These are phyloP conservation scores for Arachnopeziza araneosa DNA, from an alignment of 2,329 filamentous ascomycete species.

Conservation along the genomic window DNA sequence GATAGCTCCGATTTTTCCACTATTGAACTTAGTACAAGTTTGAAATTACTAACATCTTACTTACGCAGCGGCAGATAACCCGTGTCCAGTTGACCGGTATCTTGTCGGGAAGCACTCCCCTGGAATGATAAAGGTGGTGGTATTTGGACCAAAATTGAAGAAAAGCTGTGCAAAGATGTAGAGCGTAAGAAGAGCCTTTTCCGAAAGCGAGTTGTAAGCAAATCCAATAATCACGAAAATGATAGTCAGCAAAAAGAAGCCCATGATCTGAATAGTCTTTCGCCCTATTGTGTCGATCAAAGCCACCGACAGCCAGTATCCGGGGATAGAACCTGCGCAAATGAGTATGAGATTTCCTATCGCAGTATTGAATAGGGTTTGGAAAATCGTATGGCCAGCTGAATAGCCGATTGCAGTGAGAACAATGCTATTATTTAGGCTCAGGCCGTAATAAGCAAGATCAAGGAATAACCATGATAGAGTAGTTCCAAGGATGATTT, in stretches of 20 bases:
- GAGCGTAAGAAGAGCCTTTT: slow-evolving; percentile 49
- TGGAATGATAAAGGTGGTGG: slow-evolving; percentile 60
- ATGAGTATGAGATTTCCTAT: slow-evolving; percentile 73
- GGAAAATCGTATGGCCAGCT: slow-evolving; percentile 56
- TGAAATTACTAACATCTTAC: neutral
- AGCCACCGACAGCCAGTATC: slow-evolving; percentile 72
- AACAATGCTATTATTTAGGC: slow-evolving; percentile 70
- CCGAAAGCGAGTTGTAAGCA: slow-evolving; percentile 43
- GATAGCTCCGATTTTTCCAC: slow-evolving; percentile 64
- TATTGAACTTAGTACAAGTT: neutral
- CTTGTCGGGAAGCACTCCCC: slow-evolving; percentile 61
- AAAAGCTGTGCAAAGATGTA: slow-evolving; percentile 63
- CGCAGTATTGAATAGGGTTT: slow-evolving; percentile 65
- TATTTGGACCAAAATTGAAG: slow-evolving; percentile 62
- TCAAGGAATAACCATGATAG: slow-evolving; percentile 81
- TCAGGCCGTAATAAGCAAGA: slow-evolving; percentile 62
- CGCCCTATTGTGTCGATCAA: slow-evolving; percentile 71
- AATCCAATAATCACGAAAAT: slow-evolving; percentile 61
- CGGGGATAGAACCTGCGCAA: slow-evolving; percentile 71
- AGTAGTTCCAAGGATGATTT: slow-evolving; percentile 69
- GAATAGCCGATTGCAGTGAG: slow-evolving; percentile 68
- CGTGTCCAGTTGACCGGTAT: slow-evolving; percentile 58
- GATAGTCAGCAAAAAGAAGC: slow-evolving; percentile 55
- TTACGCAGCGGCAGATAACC: slow-evolving; percentile 52
- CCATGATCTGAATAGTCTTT: slow-evolving; percentile 66